Conservation (phyloP, 208 protist genomes). For the Trichomonas vaginalis region DNA sequence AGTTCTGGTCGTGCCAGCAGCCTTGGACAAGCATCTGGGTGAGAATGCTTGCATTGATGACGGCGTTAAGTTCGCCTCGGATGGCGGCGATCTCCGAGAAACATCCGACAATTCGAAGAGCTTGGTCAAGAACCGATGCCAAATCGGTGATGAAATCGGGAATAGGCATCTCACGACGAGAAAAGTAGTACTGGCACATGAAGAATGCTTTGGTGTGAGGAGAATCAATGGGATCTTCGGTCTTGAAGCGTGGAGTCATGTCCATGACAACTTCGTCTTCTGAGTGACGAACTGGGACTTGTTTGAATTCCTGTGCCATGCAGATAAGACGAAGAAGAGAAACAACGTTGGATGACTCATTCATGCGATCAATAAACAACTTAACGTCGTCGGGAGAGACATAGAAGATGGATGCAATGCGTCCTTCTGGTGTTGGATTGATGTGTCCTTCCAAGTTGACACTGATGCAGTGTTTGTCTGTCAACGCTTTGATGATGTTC, state of each 20-base stretch:
- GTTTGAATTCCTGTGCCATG: slow-evolving; percentile 76
- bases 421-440: background rate
- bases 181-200: slow-evolving; percentile 90
- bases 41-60: background rate
- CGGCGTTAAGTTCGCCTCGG: background rate
- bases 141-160: slow-evolving; percentile 91
- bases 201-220: slow-evolving; percentile 74
- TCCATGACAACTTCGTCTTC: slow-evolving; percentile 82
- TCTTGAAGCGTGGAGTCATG: slow-evolving; percentile 54
- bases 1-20: background rate
- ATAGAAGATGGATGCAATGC: background rate
- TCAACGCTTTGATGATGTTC: background rate
- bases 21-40: background rate
- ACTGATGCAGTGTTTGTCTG: background rate
- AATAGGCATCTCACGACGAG: slow-evolving; percentile 65
- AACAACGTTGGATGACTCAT: background rate
- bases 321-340: slow-evolving; percentile 26
- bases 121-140: slow-evolving; percentile 83
- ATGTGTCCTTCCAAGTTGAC: background rate
- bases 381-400: background rate
- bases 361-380: background rate
- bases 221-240: slow-evolving; percentile 54
- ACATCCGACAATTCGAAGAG: slow-evolving; percentile 56
- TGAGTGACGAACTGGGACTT: slow-evolving; percentile 76
- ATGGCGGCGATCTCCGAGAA: background rate